Evolutionary conservation across 305 asterid species (phyloP).

Genomic region (Stenogyne calaminthoides): DNA sequence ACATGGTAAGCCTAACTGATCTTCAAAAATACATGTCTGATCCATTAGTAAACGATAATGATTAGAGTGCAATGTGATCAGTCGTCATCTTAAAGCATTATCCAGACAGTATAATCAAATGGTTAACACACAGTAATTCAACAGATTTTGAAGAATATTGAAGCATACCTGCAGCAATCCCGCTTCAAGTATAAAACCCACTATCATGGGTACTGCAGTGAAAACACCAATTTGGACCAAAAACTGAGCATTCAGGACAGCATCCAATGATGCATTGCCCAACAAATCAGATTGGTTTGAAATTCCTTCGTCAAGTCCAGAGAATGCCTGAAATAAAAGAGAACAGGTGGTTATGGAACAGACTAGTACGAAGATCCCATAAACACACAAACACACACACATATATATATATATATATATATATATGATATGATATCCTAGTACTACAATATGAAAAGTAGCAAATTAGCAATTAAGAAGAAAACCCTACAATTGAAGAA

Average conservation of each 20-base stretch:
- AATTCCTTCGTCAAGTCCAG: slow-evolving; percentile 92
- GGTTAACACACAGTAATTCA: neutral
- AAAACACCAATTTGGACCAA: slow-evolving; percentile 95
- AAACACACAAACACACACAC: slow-evolving; percentile 1
- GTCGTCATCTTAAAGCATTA: slow-evolving; percentile 16
- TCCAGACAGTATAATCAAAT: slow-evolving; percentile 11
- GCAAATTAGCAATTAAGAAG: slow-evolving; percentile 7
- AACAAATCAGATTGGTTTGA: slow-evolving; percentile 51
- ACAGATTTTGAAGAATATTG: slow-evolving; percentile 6
- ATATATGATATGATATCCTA: neutral
- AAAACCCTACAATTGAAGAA: neutral
- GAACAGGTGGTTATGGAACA: slow-evolving; percentile 16
- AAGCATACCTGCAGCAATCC: slow-evolving; percentile 83
- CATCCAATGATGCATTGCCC: slow-evolving; percentile 89
- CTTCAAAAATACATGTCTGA: neutral
- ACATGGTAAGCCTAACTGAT: slow-evolving; percentile 1
- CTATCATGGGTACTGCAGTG: slow-evolving; percentile 96
- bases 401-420: too few relatives aligned
- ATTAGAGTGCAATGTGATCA: neutral
- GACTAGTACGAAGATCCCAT: neutral
- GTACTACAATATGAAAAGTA: neutral
- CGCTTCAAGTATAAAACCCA: slow-evolving; percentile 94
- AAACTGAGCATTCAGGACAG: slow-evolving; percentile 93
- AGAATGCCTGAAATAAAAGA: slow-evolving; percentile 69
- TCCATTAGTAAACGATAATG: neutral